Conservation (phyloP, 192 early-diverging fungal genomes). For the Podila verticillata region DNA sequence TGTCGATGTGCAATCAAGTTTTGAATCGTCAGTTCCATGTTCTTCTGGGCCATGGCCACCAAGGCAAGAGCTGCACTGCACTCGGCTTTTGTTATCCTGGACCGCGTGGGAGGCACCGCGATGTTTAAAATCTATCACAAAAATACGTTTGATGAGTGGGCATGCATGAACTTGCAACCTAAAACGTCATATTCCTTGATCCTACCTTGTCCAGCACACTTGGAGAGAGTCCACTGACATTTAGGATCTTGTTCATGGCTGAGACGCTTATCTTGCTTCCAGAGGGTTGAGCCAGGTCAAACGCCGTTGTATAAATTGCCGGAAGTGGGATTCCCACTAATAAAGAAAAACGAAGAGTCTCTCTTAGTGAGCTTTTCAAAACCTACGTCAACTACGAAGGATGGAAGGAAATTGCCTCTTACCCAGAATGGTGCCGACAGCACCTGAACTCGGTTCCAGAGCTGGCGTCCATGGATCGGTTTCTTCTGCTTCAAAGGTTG, state of each 20-base stretch:
- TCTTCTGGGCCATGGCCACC: slow-evolving; percentile 78
- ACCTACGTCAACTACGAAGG: too few relatives aligned
- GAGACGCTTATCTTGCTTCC: slow-evolving; percentile 54
- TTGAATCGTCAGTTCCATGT: slow-evolving; percentile 75
- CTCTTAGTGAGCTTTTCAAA: too few relatives aligned
- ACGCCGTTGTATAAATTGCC: slow-evolving; percentile 57
- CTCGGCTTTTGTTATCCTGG: slow-evolving; percentile 64
- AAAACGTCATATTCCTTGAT: neutral
- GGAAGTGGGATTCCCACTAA: slow-evolving; percentile 48
- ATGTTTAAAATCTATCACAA: slow-evolving; percentile 58
- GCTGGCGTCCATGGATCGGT: slow-evolving; percentile 36
- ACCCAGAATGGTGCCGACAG: slow-evolving; percentile 32
- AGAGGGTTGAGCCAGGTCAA: slow-evolving; percentile 50
- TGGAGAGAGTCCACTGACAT: slow-evolving; percentile 52
- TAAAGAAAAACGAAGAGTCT: neutral
- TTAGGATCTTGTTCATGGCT: slow-evolving; percentile 55
- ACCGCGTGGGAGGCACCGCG: slow-evolving; percentile 53
- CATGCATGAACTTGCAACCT: neutral
- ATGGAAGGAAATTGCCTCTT: neutral
- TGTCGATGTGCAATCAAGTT: slow-evolving; percentile 70
- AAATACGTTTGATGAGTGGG: neutral
- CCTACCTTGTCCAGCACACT: slow-evolving; percentile 57
- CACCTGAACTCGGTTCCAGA: slow-evolving; percentile 6
- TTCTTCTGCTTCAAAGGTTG: slow-evolving; percentile 32
- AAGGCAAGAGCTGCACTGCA: slow-evolving; percentile 78